Conservation (phyloP, 116 monocot species). For the Dioscorea cayenensis region DNA sequence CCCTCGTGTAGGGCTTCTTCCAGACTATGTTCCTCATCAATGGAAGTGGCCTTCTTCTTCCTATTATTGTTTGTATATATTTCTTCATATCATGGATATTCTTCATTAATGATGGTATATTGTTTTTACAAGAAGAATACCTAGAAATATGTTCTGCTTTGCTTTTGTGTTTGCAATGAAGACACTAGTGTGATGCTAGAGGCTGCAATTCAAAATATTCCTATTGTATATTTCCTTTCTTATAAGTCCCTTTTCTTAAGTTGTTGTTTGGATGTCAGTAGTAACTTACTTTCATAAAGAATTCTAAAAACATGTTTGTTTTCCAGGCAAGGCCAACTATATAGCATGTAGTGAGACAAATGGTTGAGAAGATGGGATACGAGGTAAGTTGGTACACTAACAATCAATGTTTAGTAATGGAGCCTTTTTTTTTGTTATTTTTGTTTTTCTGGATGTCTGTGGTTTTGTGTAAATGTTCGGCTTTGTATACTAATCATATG, state of each 20-base stretch:
- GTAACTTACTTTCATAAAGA: background rate
- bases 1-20: conserved; percentile 54
- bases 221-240: conserved; percentile 38
- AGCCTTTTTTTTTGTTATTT: background rate
- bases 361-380: conserved; percentile 98
- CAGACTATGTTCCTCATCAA: conserved; percentile 90
- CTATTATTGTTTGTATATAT: conserved; percentile 88
- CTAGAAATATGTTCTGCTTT: background rate
- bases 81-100: background rate
- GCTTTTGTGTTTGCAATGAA: conserved; percentile 56
- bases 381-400: conserved; percentile 27
- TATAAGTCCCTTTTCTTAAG: background rate
- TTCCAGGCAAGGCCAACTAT: conserved; percentile 82
- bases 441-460: background rate
- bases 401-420: background rate
- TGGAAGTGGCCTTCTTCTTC: conserved; percentile 84
- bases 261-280: background rate
- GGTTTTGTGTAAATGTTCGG: background rate
- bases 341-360: conserved; percentile 84
- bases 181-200: conserved; percentile 76
- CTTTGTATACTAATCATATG: background rate
- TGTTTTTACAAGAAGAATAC: background rate
- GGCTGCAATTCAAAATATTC: conserved; percentile 85
- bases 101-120: background rate
- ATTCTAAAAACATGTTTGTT: conserved; percentile 1